Conservation (phyloP, 2,329 filamentous ascomycete genomes). For the Aureobasidium sp. region DNA sequence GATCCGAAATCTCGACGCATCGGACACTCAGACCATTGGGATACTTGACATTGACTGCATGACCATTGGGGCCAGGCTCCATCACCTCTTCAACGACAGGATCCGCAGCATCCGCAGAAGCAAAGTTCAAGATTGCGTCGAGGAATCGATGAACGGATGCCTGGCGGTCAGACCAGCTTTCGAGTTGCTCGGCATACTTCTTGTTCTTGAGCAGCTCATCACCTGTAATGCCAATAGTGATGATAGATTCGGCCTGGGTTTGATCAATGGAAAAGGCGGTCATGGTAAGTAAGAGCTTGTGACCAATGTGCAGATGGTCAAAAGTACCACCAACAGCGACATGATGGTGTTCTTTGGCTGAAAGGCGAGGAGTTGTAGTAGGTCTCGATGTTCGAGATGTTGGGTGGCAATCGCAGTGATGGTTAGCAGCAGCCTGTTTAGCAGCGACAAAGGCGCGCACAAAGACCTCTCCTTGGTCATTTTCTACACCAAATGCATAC, state of each 20-base stretch:
- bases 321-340: slow-evolving; percentile 90
- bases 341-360: slow-evolving; percentile 43
- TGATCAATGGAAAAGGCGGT: slow-evolving; percentile 63
- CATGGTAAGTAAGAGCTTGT: slow-evolving; percentile 93
- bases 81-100: slow-evolving; percentile 30
- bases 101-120: slow-evolving; percentile 34
- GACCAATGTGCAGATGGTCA: slow-evolving; percentile 89
- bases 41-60: slow-evolving; percentile 51
- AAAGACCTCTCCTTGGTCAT: slow-evolving; percentile 56
- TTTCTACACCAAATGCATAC: slow-evolving; percentile 58
- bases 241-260: slow-evolving; percentile 24
- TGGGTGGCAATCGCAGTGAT: slow-evolving; percentile 2
- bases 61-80: slow-evolving; percentile 42
- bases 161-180: slow-evolving; percentile 72
- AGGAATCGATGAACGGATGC: slow-evolving; percentile 65
- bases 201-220: slow-evolving; percentile 83
- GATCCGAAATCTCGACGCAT: slow-evolving; percentile 78
- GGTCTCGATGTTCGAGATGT: not conserved
- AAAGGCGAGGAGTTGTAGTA: slow-evolving; percentile 10
- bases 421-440: slow-evolving; percentile 14
- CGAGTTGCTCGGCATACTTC: slow-evolving; percentile 72
- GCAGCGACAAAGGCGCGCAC: slow-evolving; percentile 39
- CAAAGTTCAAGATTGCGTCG: slow-evolving; percentile 51
- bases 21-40: slow-evolving; percentile 60
- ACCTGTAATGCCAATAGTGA: slow-evolving; percentile 82